Evolutionary conservation across 345 rosid genomes (phyloP).

Genomic region (Salix viminalis): DNA sequence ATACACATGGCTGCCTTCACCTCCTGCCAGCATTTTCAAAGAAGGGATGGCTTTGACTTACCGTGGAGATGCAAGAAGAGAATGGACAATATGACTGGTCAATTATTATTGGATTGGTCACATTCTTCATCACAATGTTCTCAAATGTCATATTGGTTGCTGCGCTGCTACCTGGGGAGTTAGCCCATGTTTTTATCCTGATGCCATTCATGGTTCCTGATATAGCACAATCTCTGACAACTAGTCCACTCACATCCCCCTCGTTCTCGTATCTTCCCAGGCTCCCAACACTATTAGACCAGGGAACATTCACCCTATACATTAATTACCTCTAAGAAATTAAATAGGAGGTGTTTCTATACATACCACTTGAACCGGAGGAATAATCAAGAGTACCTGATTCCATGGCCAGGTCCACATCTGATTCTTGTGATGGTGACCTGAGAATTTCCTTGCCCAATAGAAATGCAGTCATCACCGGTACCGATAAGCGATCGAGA

Average conservation of each 20-base stretch:
- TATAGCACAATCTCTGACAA: constrained; percentile 38
- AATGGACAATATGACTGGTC: background rate
- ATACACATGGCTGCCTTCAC: background rate
- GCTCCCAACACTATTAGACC: background rate
- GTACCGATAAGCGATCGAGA: background rate
- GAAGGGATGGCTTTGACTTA: background rate
- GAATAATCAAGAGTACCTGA: background rate
- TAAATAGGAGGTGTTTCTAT: background rate
- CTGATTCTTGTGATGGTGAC: background rate
- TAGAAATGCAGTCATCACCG: background rate
- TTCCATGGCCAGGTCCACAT: background rate
- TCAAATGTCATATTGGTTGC: too few species aligned
- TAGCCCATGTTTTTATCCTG: constrained; percentile 64
- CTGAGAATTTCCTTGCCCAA: background rate
- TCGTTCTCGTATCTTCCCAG: background rate
- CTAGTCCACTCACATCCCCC: constrained; percentile 40
- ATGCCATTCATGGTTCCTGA: constrained; percentile 25
- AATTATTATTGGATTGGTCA: background rate
- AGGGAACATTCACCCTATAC: background rate
- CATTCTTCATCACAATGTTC: background rate
- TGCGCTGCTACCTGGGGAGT: constrained; percentile 20
- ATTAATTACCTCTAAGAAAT: background rate
- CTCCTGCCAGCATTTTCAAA: too few species aligned
- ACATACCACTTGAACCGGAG: background rate
- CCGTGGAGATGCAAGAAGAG: background rate